phyloP scores from a whole-genome alignment of 495 filamentous ascomycete genomes.

The Aspergillus taichungensis region DNA sequence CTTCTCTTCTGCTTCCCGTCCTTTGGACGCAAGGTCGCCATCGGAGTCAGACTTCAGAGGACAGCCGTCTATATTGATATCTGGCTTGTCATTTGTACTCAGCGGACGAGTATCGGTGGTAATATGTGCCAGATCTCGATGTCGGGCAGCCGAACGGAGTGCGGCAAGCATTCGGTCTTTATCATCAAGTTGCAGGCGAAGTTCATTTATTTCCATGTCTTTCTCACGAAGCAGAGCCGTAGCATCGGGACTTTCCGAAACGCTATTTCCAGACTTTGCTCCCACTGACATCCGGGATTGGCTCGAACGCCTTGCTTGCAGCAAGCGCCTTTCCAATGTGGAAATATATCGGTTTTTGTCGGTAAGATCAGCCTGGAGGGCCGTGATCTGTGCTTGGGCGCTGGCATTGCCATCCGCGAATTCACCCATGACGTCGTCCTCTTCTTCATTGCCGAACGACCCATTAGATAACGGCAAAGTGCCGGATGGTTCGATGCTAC shows the following conservation, averaged over 20 bases:
- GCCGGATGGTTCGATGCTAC: conserved; percentile 34
- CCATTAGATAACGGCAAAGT: conserved; percentile 25
- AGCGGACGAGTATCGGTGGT: conserved; percentile 31
- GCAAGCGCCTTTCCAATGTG: conserved; percentile 81
- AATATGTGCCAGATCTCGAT: conserved; percentile 76
- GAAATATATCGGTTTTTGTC: conserved; percentile 97
- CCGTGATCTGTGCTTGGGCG: conserved; percentile 69
- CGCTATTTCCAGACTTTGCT: conserved; percentile 47
- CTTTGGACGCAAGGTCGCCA: conserved; percentile 11
- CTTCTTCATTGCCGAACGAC: conserved; percentile 43
- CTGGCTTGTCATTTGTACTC: conserved; percentile 23
- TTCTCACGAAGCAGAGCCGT: conserved; percentile 70
- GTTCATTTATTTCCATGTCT: conserved; percentile 86
- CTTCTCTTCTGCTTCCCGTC: conserved; percentile 36
- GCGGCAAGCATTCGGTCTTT: conserved; percentile 92
- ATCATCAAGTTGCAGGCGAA: conserved; percentile 84
- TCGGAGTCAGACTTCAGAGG: background rate
- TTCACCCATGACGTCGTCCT: conserved; percentile 68
- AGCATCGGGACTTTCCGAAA: conserved; percentile 60
- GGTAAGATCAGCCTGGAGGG: conserved; percentile 82
- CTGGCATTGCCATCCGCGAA: conserved; percentile 83
- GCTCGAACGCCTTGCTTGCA: conserved; percentile 87
- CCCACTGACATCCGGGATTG: conserved; percentile 75
- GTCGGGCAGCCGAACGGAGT: conserved; percentile 75
- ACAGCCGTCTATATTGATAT: conserved; percentile 11